Evolutionary conservation across 805 yeast genomes (phyloP).

Genomic region (Grigorovia humatica): DNA sequence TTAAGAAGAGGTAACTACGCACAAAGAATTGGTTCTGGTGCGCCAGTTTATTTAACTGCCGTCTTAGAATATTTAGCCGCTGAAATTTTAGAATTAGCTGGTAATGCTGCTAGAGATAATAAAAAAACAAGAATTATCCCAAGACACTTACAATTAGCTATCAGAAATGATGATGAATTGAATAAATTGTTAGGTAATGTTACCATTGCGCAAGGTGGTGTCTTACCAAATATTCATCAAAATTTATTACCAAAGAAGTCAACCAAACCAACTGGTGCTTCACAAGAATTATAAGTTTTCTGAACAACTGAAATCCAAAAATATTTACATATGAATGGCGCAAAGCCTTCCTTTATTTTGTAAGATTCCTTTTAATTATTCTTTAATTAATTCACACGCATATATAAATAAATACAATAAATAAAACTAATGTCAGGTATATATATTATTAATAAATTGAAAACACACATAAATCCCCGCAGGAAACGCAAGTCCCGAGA

Average conservation of each 20-base stretch:
- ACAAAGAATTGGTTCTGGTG: slow-evolving; percentile 98
- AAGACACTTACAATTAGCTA: slow-evolving; percentile 96
- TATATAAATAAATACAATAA: neutral
- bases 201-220: slow-evolving; percentile 99
- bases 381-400: neutral
- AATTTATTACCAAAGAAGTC: slow-evolving; percentile 79
- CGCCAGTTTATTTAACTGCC: slow-evolving; percentile 95
- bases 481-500: neutral
- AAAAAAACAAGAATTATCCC: slow-evolving; percentile 98
- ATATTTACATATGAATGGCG: too few relatives aligned
- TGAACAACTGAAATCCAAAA: too few relatives aligned
- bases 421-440: neutral
- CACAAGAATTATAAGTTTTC: slow-evolving; percentile 48
- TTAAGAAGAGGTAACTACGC: slow-evolving; percentile 96
- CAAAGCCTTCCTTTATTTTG: too few relatives aligned
- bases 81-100: slow-evolving; percentile 95
- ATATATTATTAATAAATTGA: neutral
- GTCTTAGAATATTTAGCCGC: slow-evolving; percentile 96
- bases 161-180: slow-evolving; percentile 97
- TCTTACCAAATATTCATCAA: slow-evolving; percentile 92
- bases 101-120: slow-evolving; percentile 98
- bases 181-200: slow-evolving; percentile 89
- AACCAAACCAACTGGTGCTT: slow-evolving; percentile 48
- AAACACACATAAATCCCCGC: neutral
- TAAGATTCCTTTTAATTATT: neutral